phyloP scores from a whole-genome alignment of 345 rosid species.

The Bruguiera sexangula region DNA sequence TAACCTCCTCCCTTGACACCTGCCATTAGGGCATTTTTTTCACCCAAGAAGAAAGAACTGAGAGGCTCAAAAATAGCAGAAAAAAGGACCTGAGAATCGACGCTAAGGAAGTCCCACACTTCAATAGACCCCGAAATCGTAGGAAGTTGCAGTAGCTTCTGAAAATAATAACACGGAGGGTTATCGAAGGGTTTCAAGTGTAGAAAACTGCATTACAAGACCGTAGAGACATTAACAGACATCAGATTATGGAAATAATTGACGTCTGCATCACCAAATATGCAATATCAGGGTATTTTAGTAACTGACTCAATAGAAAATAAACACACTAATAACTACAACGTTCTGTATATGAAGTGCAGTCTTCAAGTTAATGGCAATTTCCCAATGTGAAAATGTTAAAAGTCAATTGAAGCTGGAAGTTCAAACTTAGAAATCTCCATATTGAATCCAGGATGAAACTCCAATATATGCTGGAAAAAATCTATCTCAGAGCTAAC shows the following conservation, averaged over 20 bases:
- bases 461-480: not conserved
- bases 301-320: not conserved
- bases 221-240: too few relatives aligned
- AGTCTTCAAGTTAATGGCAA: slow-evolving; percentile 2
- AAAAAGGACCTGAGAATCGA: slow-evolving; percentile 90
- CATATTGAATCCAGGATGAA: not conserved
- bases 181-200: not conserved
- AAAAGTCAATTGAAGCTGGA: not conserved
- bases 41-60: not conserved
- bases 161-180: slow-evolving; percentile 27
- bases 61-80: not conserved
- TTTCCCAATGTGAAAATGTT: not conserved
- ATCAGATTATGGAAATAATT: too few relatives aligned
- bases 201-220: too few relatives aligned
- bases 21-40: not conserved
- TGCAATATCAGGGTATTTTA: not conserved
- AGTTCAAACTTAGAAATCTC: not conserved
- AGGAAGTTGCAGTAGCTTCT: slow-evolving; percentile 88
- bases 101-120: slow-evolving; percentile 97
- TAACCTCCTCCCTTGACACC: not conserved
- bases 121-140: slow-evolving; percentile 93
- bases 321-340: not conserved
- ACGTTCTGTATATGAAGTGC: not conserved
- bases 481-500: not conserved
- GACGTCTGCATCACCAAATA: too few relatives aligned